Conservation (phyloP, 345 rosid genomes). For the Eucalyptus erythrocorys region DNA sequence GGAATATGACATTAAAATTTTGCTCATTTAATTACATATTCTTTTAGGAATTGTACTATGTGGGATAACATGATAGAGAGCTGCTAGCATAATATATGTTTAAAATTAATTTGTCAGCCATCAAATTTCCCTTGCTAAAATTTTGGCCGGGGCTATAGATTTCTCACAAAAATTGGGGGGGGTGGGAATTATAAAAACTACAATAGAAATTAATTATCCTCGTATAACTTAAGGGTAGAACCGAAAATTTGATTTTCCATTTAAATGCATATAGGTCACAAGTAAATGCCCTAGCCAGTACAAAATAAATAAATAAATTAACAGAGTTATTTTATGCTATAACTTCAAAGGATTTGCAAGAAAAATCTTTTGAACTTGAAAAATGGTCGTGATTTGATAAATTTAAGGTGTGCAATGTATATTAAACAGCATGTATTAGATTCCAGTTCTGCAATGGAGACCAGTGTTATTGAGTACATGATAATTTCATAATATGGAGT, state of each 20-base stretch:
- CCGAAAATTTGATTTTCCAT: neutral
- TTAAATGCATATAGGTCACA: neutral
- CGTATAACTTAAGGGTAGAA: neutral
- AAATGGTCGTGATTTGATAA: neutral
- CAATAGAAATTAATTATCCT: neutral
- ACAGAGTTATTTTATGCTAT: neutral
- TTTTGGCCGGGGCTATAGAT: neutral
- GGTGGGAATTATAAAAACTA: neutral
- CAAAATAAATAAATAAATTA: neutral
- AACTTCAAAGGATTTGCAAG: neutral
- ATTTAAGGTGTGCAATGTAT: neutral
- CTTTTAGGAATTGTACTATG: neutral
- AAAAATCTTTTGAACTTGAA: neutral
- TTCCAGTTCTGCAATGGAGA: neutral
- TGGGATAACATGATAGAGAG: neutral
- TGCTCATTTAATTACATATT: neutral
- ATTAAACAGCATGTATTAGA: neutral
- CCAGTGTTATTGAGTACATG: neutral
- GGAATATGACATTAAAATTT: neutral
- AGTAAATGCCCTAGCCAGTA: neutral
- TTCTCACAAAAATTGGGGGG: neutral
- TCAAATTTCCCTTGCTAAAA: neutral
- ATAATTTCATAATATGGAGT: neutral
- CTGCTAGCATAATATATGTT: neutral
- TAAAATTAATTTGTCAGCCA: neutral